Conservation (phyloP, 306 rosid species). For the Vicia faba region DNA sequence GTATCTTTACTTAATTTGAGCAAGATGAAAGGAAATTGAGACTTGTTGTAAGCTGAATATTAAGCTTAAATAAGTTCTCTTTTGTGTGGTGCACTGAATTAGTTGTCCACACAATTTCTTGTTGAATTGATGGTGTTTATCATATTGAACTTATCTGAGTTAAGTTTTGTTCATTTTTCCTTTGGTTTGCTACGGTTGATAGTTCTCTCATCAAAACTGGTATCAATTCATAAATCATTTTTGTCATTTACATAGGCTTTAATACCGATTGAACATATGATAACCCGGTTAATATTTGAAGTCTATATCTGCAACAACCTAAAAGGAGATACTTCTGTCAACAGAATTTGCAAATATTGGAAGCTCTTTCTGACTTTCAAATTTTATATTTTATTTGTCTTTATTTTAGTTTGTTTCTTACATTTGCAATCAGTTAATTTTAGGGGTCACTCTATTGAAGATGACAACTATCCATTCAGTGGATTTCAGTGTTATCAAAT, state of each 20-base stretch:
- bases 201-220: constrained; percentile 5
- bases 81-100: constrained; percentile 20
- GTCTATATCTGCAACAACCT: constrained; percentile 2
- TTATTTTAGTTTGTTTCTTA: not conserved
- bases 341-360: constrained; percentile 14
- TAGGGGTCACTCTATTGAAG: not conserved
- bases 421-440: not conserved
- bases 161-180: not conserved
- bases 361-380: not conserved
- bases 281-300: not conserved
- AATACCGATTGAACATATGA: not conserved
- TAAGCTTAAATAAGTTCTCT: constrained; percentile 34
- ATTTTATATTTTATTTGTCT: not conserved
- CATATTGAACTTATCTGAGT: constrained; percentile 27
- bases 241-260: constrained; percentile 9
- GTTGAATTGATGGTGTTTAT: constrained; percentile 27
- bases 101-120: constrained; percentile 9
- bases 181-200: constrained; percentile 12
- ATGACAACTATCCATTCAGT: constrained; percentile 4
- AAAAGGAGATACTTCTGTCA: constrained; percentile 9
- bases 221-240: constrained; percentile 4
- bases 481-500: not conserved
- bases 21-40: constrained; percentile 32
- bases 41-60: constrained; percentile 35
- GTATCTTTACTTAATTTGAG: constrained; percentile 20